Evolutionary conservation across 2,329 filamentous ascomycete genomes (phyloP).

Genomic region (Byssothecium circinans): DNA sequence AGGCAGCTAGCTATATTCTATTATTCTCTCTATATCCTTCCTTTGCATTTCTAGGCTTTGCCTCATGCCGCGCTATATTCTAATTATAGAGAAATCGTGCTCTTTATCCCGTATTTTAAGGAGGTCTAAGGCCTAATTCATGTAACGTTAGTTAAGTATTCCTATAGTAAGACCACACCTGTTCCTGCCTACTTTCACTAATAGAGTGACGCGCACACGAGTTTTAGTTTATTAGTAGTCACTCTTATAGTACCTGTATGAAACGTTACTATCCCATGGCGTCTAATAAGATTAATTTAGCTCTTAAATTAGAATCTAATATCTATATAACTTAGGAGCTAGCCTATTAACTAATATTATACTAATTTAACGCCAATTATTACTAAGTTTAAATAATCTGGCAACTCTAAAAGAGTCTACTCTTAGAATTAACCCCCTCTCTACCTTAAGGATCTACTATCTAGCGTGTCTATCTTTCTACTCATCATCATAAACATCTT

Average conservation of each 20-base stretch:
- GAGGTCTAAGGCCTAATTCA: slow-evolving; percentile 1
- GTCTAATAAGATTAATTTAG: slow-evolving; percentile 7
- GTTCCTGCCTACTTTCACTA: slow-evolving; percentile 4
- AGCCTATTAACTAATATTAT: slow-evolving; percentile 10
- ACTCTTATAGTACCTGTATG: slow-evolving; percentile 2
- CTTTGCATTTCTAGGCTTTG: no score
- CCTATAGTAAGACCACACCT: slow-evolving; percentile 4
- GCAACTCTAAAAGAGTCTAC: slow-evolving; percentile 5
- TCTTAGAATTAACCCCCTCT: slow-evolving; percentile 2
- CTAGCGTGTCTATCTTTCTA: slow-evolving; percentile 5
- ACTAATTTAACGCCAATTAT: slow-evolving; percentile 6
- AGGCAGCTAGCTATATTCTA: no score
- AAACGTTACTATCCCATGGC: slow-evolving; percentile 7
- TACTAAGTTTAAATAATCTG: slow-evolving; percentile 1
- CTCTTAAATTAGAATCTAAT: slow-evolving; percentile 10
- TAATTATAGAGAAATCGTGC: no score
- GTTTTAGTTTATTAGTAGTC: slow-evolving; percentile 8
- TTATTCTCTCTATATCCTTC: no score
- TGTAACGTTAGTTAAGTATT: slow-evolving; percentile 5
- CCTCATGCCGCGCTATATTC: no score
- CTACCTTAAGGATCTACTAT: slow-evolving; percentile 1
- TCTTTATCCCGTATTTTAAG: no score
- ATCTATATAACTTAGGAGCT: slow-evolving; percentile 7
- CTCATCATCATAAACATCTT: slow-evolving; percentile 8
- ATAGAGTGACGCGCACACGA: not conserved